A percentile compares a stretch with the other conserved stretches of the same genome.
Conservation (phyloP, 2,329 filamentous ascomycete species). For the Ascochyta lentis region DNA sequence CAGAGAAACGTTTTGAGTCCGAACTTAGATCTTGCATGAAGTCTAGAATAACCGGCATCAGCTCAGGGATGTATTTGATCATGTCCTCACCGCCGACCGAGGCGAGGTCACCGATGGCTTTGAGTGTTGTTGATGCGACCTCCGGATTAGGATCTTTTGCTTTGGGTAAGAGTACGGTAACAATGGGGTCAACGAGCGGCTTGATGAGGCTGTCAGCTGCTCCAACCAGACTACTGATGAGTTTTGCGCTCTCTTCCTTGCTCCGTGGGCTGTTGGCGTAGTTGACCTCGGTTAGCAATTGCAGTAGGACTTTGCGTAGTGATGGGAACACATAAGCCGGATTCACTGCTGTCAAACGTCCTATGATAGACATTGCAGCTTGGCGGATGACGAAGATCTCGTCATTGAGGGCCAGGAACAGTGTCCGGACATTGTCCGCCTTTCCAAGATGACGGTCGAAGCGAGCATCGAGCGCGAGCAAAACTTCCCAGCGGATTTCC, state of each 20-base stretch:
- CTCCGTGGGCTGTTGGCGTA: slow-evolving; percentile 93
- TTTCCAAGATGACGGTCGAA: slow-evolving; percentile 98
- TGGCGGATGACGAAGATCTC: slow-evolving; percentile 92
- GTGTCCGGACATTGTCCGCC: slow-evolving; percentile 92
- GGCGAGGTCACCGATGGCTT: slow-evolving; percentile 91
- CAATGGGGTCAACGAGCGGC: slow-evolving; percentile 96
- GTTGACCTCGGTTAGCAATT: slow-evolving; percentile 93
- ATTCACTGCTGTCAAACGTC: slow-evolving; percentile 86
- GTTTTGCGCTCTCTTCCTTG: slow-evolving; percentile 94
- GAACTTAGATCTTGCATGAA: slow-evolving; percentile 94
- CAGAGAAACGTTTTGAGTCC: slow-evolving; percentile 86
- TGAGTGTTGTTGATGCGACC: slow-evolving; percentile 92
- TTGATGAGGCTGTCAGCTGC: slow-evolving; percentile 93
- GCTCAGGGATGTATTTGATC: slow-evolving; percentile 84
- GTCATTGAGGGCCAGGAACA: slow-evolving; percentile 96
- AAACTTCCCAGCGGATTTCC: slow-evolving; percentile 85
- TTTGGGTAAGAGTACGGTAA: slow-evolving; percentile 91
- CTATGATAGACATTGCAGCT: slow-evolving; percentile 95
- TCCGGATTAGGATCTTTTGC: slow-evolving; percentile 83
- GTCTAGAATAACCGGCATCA: slow-evolving; percentile 95
- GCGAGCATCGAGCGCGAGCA: slow-evolving; percentile 86
- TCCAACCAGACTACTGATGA: slow-evolving; percentile 90
- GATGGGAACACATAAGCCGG: slow-evolving; percentile 98
- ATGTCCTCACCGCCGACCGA: slow-evolving; percentile 95
- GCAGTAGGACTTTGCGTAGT: slow-evolving; percentile 90